Base-by-base conservation (phyloP, 2,329 filamentous ascomycete species). In the Aspergillus fructus region DNA sequence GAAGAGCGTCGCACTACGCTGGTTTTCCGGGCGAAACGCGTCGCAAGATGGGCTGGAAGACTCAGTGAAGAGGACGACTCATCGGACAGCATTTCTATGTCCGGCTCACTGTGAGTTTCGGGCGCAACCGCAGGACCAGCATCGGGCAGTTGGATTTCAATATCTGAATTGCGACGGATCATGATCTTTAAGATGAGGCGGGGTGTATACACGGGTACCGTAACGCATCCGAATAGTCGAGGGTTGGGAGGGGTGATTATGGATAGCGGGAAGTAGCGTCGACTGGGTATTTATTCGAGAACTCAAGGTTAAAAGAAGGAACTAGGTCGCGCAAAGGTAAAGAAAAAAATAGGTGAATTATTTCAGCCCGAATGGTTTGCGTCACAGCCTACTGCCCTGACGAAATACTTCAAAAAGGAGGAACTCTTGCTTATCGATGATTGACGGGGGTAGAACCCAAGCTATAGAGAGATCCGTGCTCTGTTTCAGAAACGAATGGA, bases 21-120 rank as follows among this genome's bases (percentile, higher is more conserved):
- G 48, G 79, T 75, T 58, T 81, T 74, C 34, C 74, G 79, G 68
- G 84, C 84, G 74, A 88, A 85, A 65, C 85, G 85, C 59, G 85
- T 85, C 63, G 84, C 83, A 64, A 88, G 82, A 62, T 84, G 83
- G 52, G 85, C 77, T 13, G 85, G 85, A 34, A 85, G 81, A 49
- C 79, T 76, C 59, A 81, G 76, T 56, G 76, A 68, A 58, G 73
- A 70, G 27, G 66, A 50, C 17, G 68, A 64, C 39, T 74, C 70
- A 43, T 73, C 71, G 13, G 71, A 70, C 17, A 71, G 64, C 77
- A 79, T 79, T 59, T 78, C 75, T 60, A 78, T 65, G 58, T 78
- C 76, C 40, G 70, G 52, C 54, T 70, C 68, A 43, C 62, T 65
- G 40, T 66, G 34, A 41, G 64, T 58, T 33, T 67, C 67, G 7